phyloP scores from a whole-genome alignment of 169 alveolate species.

The Plasmodium gallinaceum region DNA sequence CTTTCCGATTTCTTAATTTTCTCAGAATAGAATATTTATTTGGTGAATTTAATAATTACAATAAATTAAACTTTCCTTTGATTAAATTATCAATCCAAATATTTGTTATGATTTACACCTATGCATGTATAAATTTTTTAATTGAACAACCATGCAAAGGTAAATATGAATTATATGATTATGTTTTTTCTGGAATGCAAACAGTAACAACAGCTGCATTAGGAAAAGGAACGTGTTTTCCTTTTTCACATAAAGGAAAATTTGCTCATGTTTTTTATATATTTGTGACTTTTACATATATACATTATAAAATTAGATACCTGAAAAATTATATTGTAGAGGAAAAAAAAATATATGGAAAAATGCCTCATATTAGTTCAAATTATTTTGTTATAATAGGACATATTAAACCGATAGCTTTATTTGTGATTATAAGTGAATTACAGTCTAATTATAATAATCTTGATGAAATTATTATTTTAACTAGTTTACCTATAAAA shows the following conservation, averaged over 20 bases:
- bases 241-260: conserved; percentile 28
- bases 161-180: conserved; percentile 63
- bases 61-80: conserved; percentile 41
- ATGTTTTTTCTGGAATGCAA: conserved; percentile 75
- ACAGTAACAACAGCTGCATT: conserved; percentile 74
- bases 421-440: conserved; percentile 54
- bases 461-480: conserved; percentile 59
- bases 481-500: conserved; percentile 68
- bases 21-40: conserved; percentile 58
- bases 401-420: conserved; percentile 55
- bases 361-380: conserved; percentile 54
- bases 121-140: conserved; percentile 57
- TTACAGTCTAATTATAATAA: conserved; percentile 42
- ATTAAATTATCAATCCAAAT: conserved; percentile 48
- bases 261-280: conserved; percentile 52
- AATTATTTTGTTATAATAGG: conserved; percentile 74
- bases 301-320: conserved; percentile 70
- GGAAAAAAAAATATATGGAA: conserved; percentile 67
- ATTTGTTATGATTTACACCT: conserved; percentile 60
- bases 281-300: conserved; percentile 69
- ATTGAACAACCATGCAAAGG: conserved; percentile 76
- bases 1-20: conserved; percentile 65
- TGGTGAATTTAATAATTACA: conserved; percentile 31
- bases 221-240: conserved; percentile 76
- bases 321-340: conserved; percentile 65